Evolutionary conservation across 495 filamentous ascomycete genomes (phyloP).

Genomic region (Hypoxylon rickii): DNA sequence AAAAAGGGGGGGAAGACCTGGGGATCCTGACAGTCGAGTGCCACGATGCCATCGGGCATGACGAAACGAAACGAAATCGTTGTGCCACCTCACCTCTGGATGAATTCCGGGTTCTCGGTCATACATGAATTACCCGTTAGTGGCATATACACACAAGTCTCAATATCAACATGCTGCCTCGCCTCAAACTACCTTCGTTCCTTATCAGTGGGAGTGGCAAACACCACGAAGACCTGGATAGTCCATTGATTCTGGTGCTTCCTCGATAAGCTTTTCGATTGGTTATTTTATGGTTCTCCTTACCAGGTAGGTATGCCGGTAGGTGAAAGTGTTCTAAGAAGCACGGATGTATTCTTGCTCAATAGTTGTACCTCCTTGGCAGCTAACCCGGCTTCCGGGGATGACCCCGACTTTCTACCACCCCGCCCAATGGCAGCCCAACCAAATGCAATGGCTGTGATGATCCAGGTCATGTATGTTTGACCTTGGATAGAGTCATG

Average conservation of each 20-base stretch:
- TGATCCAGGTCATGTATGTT: conserved; percentile 29
- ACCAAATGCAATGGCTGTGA: conserved; percentile 16
- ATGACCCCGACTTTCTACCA: conserved; percentile 28
- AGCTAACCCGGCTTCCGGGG: conserved; percentile 23
- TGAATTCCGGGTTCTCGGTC: conserved; percentile 26
- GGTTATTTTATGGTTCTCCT: too few relatives aligned
- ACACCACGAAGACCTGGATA: not conserved
- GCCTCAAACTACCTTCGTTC: not conserved
- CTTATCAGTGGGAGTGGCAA: not conserved
- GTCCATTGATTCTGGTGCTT: too few relatives aligned
- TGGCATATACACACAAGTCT: conserved; percentile 9
- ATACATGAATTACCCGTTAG: conserved; percentile 17
- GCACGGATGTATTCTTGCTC: conserved; percentile 4
- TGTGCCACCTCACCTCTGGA: conserved; percentile 29
- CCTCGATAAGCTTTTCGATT: too few relatives aligned
- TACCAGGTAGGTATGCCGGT: too few relatives aligned
- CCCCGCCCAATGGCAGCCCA: conserved; percentile 27
- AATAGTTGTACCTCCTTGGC: conserved; percentile 26
- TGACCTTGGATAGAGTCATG: conserved; percentile 24
- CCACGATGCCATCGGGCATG: conserved; percentile 36
- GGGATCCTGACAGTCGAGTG: conserved; percentile 24
- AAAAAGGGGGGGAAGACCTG: conserved; percentile 23
- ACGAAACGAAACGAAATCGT: conserved; percentile 37
- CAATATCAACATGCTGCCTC: conserved; percentile 6
- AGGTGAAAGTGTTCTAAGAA: not conserved